These are phyloP conservation scores for Auricularia sp. DNA, from an alignment of 768 basidiomycete species.

Conservation along the genomic window DNA sequence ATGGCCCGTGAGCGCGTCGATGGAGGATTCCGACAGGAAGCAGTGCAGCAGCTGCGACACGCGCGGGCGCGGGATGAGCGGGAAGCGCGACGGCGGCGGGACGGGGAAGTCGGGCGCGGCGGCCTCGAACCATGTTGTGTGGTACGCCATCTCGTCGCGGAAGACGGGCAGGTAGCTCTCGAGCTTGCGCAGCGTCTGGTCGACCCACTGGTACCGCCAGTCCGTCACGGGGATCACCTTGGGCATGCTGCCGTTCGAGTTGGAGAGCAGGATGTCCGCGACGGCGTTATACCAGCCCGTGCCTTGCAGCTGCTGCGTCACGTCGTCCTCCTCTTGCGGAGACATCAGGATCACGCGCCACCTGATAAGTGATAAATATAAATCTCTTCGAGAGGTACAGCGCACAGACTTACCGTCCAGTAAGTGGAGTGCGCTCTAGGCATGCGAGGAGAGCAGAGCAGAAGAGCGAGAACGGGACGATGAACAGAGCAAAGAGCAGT, in stretches of 20 bases:
- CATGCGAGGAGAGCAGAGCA: conserved; percentile 63
- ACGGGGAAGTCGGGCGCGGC: conserved; percentile 42
- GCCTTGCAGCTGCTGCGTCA: conserved; percentile 72
- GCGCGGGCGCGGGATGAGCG: conserved; percentile 75
- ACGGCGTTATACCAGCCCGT: conserved; percentile 82
- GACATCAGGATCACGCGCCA: conserved; percentile 84
- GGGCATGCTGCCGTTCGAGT: conserved; percentile 41
- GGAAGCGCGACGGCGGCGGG: conserved; percentile 74
- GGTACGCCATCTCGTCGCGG: conserved; percentile 45
- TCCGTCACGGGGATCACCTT: conserved; percentile 61
- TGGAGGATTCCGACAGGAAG: conserved; percentile 31
- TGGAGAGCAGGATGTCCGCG: conserved; percentile 54
- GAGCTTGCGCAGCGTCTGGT: conserved; percentile 62
- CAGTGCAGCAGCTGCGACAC: conserved; percentile 57
- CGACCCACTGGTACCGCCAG: conserved; percentile 88
- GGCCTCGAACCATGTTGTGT: conserved; percentile 44
- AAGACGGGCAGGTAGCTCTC: conserved; percentile 66
- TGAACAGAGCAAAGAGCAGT: conserved; percentile 43
- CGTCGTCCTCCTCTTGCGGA: conserved; percentile 86
- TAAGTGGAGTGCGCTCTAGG: conserved; percentile 68
- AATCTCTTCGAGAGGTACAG: neutral
- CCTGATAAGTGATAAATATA: conserved; percentile 26
- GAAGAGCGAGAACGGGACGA: conserved; percentile 52
- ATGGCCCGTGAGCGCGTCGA: conserved; percentile 36
- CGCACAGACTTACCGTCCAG: conserved; percentile 54